Base-by-base conservation (phyloP, 805 yeast genomes). In the Suhomyces sp. region DNA sequence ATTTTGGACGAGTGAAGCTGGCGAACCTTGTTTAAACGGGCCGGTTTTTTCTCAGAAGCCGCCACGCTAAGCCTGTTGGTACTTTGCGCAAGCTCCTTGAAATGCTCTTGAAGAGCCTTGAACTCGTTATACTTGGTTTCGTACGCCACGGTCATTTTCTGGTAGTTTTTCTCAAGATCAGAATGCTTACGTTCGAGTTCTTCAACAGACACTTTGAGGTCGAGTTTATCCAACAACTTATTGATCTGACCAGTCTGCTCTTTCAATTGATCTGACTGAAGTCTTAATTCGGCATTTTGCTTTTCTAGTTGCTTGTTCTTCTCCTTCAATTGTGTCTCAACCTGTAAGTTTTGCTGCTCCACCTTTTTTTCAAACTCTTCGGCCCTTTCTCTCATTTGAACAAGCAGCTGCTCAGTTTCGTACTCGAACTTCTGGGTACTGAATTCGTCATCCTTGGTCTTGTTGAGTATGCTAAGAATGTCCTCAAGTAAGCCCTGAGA, bases 41-140 rank as follows among this genome's bases (percentile, higher is more conserved):
- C 17, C 19, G 17, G 29, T 22, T 52, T 48, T 4, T 41, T 13
- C 17, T 47, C 50, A 10, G 15, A 8, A 10, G 21, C 4, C 31
- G 48, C 15, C 7, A 43, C 20, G 35, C 54, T 43, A 24, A 60
- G 49, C 10, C 24, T 40, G 27, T 52, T 56, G 9, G 59, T 52
- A 3, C 57, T 60, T 7, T 57, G 50, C 6, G 56, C 54, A 13
- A 69, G 59, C 8, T 47, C 49, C 20, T 53, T 53, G 54, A 60
- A 71, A 13, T 62, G 61, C 10, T 54, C 47, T 37, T 62, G 63
- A 19, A 71, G 57, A 0, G 48, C 41, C 49, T 57, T 46, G 21
- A 64, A 63, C 8, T 66, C 65, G 13, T 51, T 46, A 27, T 55
- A 62, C 51, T 69, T 69, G 5, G 57, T 47, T n/a, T 58, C 59